These are phyloP conservation scores for Syzygium malaccense DNA, from an alignment of 441 rosid genomes.

Conservation along the genomic window DNA sequence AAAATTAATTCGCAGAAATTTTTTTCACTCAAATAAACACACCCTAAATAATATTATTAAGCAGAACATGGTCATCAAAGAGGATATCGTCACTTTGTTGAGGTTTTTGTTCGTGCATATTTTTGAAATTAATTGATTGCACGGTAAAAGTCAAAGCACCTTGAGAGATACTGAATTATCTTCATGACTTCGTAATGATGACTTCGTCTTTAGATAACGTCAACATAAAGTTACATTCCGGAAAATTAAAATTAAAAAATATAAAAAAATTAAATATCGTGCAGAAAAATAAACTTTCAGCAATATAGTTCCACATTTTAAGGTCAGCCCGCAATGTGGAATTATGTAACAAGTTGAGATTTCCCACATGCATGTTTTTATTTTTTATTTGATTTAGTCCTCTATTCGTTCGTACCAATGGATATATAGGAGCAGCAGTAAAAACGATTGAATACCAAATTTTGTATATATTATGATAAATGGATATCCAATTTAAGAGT, in stretches of 20 bases:
- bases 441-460: too few relatives aligned
- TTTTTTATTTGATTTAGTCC: too few relatives aligned
- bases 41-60: neutral
- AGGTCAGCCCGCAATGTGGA: too few relatives aligned
- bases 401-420: too few relatives aligned
- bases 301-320: neutral
- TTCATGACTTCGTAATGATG: neutral
- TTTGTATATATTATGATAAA: too few relatives aligned
- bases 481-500: neutral
- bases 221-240: neutral
- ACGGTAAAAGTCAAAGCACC: neutral
- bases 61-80: neutral
- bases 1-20: rapidly evolving
- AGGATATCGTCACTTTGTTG: neutral
- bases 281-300: neutral
- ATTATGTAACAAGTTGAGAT: too few relatives aligned
- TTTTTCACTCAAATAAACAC: neutral
- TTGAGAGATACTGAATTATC: neutral
- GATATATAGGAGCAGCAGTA: too few relatives aligned
- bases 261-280: neutral
- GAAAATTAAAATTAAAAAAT: neutral
- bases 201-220: neutral
- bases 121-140: neutral
- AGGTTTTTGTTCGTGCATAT: neutral
- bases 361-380: too few relatives aligned